These are phyloP conservation scores for Rhodotorula taiwanensis DNA, from an alignment of 768 basidiomycete genomes.

Conservation along the genomic window DNA sequence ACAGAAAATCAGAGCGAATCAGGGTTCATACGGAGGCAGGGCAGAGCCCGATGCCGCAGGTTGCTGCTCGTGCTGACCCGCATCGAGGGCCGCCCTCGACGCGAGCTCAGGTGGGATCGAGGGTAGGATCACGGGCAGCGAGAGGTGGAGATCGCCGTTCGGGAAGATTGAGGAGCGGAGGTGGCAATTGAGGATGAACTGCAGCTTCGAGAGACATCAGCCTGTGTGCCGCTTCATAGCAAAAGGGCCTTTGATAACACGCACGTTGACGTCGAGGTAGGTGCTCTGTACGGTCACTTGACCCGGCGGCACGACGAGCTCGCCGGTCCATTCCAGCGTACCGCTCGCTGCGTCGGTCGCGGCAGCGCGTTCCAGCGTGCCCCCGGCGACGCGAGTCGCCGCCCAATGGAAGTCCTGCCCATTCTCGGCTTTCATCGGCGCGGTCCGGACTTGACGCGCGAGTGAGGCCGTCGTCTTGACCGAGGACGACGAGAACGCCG, in stretches of 20 bases:
- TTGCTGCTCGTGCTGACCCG: background rate
- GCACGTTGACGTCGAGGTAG: constrained; percentile 5
- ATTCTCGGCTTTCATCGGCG: constrained; percentile 2
- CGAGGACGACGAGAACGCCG: background rate
- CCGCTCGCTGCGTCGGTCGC: background rate
- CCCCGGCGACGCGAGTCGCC: background rate
- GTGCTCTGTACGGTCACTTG: constrained; percentile 14
- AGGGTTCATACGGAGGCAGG: background rate
- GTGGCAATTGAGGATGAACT: constrained; percentile 12
- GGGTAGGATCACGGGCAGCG: constrained; percentile 16
- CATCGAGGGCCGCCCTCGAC: background rate
- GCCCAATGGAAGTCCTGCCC: constrained; percentile 14
- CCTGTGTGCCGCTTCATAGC: too few species aligned
- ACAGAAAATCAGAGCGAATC: background rate
- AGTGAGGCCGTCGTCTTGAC: background rate
- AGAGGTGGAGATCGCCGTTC: constrained; percentile 4
- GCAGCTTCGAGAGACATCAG: background rate
- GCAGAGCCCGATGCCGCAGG: background rate
- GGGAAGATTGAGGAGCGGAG: constrained; percentile 15
- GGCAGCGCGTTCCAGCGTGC: background rate
- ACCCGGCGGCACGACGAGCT: background rate
- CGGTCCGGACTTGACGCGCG: constrained; percentile 17
- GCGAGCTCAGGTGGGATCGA: too few species aligned
- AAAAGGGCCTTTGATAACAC: background rate
- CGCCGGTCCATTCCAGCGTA: background rate